These are phyloP conservation scores for Pyrenophora seminiperda DNA, from an alignment of 2,329 filamentous ascomycete genomes.

Conservation along the genomic window DNA sequence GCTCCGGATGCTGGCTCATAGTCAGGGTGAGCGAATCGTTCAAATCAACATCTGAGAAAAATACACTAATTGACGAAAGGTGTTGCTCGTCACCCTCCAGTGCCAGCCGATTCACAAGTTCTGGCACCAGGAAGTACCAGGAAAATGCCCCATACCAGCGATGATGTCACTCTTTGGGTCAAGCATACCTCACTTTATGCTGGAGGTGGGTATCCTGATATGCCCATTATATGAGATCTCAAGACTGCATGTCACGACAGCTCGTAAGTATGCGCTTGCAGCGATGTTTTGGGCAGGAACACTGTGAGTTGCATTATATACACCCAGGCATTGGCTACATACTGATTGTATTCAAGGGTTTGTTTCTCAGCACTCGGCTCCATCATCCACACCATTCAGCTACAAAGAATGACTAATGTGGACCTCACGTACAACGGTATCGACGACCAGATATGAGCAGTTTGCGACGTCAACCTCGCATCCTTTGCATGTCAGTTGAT, in stretches of 20 bases:
- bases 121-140: slow-evolving; percentile 22
- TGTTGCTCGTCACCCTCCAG: slow-evolving; percentile 23
- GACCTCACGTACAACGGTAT: slow-evolving; percentile 31
- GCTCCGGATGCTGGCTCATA: slow-evolving; percentile 23
- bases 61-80: slow-evolving; percentile 4
- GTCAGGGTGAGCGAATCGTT: slow-evolving; percentile 15
- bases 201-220: slow-evolving; percentile 27
- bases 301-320: background rate
- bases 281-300: slow-evolving; percentile 29
- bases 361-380: slow-evolving; percentile 27
- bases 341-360: slow-evolving; percentile 7
- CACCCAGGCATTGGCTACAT: background rate
- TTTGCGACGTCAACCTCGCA: slow-evolving; percentile 33
- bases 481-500: slow-evolving; percentile 24
- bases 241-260: slow-evolving; percentile 21
- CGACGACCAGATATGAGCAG: slow-evolving; percentile 32
- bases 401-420: slow-evolving; percentile 16
- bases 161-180: slow-evolving; percentile 26
- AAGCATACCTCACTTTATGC: slow-evolving; percentile 29
- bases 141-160: slow-evolving; percentile 24
- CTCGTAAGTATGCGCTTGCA: slow-evolving; percentile 25
- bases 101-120: slow-evolving; percentile 29
- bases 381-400: slow-evolving; percentile 22
- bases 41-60: background rate
- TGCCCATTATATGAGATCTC: slow-evolving; percentile 29